Evolutionary conservation across 2,329 filamentous ascomycete species (phyloP).

Genomic region (Pezicula neosporulosa): DNA sequence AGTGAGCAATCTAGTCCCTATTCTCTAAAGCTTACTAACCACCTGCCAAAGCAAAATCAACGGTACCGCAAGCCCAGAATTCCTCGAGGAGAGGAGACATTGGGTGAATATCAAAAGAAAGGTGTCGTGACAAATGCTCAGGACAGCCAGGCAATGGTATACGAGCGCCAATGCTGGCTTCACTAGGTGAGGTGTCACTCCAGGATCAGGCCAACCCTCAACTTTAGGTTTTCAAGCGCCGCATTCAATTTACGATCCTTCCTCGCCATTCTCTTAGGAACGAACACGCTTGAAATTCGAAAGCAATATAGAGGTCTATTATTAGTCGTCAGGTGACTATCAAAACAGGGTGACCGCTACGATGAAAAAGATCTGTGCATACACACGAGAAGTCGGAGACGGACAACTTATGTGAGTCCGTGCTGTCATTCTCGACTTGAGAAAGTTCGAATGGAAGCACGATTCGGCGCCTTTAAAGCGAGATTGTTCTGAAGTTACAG

Average conservation of each 20-base stretch:
- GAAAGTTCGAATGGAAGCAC: background rate
- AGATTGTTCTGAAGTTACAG: background rate
- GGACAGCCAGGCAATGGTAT: constrained; percentile 72
- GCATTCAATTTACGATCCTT: constrained; percentile 43
- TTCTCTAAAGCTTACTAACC: constrained; percentile 18
- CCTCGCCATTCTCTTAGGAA: constrained; percentile 59
- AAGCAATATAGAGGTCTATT: constrained; percentile 61
- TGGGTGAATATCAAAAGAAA: constrained; percentile 50
- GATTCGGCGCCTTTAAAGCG: background rate
- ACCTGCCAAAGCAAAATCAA: constrained; percentile 24
- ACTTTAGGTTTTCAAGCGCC: constrained; percentile 61
- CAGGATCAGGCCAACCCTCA: constrained; percentile 69
- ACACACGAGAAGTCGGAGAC: constrained; percentile 26
- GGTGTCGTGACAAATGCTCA: constrained; percentile 67
- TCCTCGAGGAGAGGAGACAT: constrained; percentile 34
- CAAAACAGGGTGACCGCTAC: constrained; percentile 44
- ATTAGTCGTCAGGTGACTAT: no score
- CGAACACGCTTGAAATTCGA: constrained; percentile 51
- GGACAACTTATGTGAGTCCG: background rate
- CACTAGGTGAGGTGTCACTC: constrained; percentile 44
- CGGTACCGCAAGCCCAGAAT: constrained; percentile 32
- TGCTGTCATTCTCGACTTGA: background rate
- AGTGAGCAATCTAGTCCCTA: constrained; percentile 10
- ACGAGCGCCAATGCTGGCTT: constrained; percentile 60
- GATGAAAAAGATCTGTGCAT: constrained; percentile 53